Percentiles rank a stretch among this genome's conserved stretches.
phyloP scores from a whole-genome alignment of 768 basidiomycete genomes.

The Termitomyces titanicus region DNA sequence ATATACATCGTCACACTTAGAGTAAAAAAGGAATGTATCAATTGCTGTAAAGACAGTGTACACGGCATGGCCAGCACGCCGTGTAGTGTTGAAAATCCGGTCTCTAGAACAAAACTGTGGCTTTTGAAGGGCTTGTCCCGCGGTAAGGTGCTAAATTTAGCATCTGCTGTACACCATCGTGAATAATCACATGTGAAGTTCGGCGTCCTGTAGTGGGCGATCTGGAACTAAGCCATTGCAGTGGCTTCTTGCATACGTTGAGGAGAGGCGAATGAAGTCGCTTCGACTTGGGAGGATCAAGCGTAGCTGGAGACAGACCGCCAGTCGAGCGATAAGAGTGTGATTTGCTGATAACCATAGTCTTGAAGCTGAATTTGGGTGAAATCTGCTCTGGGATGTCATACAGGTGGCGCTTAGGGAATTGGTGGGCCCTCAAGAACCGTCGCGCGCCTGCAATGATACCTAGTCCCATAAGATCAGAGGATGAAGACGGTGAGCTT shows the following conservation, averaged over 20 bases:
- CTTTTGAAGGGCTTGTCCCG: not conserved
- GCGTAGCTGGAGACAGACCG: not conserved
- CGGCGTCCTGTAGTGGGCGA: not conserved
- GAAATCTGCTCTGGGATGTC: slow-evolving; percentile 13
- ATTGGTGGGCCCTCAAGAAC: slow-evolving; percentile 5
- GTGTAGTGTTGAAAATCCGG: too few relatives aligned
- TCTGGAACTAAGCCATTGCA: not conserved
- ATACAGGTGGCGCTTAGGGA: slow-evolving; percentile 7
- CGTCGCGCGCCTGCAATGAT: slow-evolving; percentile 1
- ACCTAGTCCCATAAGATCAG: not conserved
- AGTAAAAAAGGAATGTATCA: not conserved
- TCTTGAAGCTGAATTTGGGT: slow-evolving; percentile 6
- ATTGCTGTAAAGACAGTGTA: not conserved
- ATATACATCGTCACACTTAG: too few relatives aligned
- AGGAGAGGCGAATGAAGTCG: slow-evolving; percentile 1
- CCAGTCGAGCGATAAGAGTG: not conserved
- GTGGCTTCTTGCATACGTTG: slow-evolving; percentile 3
- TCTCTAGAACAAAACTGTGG: not conserved
- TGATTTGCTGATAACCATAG: not conserved
- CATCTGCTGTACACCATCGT: not conserved
- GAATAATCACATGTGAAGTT: not conserved
- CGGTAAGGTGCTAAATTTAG: not conserved
- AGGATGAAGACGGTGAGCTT: not conserved
- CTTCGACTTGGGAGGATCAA: not conserved
- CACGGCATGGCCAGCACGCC: not conserved